Evolutionary conservation across 148 eudicot species (phyloP).

Genomic region (Beta vulgaris): DNA sequence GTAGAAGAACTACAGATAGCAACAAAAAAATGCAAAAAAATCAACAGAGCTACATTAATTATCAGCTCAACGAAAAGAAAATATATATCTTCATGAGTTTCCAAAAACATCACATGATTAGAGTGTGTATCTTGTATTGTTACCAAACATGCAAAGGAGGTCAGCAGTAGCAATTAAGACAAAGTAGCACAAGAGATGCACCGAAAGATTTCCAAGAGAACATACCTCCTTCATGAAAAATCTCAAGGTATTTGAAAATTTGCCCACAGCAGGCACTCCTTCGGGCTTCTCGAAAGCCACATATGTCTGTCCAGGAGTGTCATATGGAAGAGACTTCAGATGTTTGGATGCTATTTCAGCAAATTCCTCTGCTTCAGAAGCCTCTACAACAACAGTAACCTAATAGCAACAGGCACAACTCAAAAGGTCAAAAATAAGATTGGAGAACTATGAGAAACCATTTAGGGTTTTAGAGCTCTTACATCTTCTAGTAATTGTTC

Average conservation of each 20-base stretch:
- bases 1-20: not conserved
- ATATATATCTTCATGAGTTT: not conserved
- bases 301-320: slow-evolving; percentile 87
- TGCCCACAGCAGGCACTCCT: slow-evolving; percentile 80
- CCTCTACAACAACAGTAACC: slow-evolving; percentile 89
- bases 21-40: not conserved
- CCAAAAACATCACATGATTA: not conserved
- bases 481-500: slow-evolving; percentile 93
- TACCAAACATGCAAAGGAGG: not conserved
- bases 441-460: not conserved
- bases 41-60: not conserved
- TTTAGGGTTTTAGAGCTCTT: slow-evolving; percentile 17
- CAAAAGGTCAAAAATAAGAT: slow-evolving; percentile 7
- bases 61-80: not conserved
- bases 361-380: slow-evolving; percentile 97
- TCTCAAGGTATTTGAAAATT: slow-evolving; percentile 71
- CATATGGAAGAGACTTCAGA: slow-evolving; percentile 83
- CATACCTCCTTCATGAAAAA: slow-evolving; percentile 85
- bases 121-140: too few species aligned
- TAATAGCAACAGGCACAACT: slow-evolving; percentile 30
- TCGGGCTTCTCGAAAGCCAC: slow-evolving; percentile 89
- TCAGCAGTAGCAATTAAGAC: not conserved
- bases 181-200: not conserved
- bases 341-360: slow-evolving; percentile 68
- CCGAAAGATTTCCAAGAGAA: not conserved